phyloP scores from a whole-genome alignment of 2,329 filamentous ascomycete species.

The Hymenoscyphus linearis region DNA sequence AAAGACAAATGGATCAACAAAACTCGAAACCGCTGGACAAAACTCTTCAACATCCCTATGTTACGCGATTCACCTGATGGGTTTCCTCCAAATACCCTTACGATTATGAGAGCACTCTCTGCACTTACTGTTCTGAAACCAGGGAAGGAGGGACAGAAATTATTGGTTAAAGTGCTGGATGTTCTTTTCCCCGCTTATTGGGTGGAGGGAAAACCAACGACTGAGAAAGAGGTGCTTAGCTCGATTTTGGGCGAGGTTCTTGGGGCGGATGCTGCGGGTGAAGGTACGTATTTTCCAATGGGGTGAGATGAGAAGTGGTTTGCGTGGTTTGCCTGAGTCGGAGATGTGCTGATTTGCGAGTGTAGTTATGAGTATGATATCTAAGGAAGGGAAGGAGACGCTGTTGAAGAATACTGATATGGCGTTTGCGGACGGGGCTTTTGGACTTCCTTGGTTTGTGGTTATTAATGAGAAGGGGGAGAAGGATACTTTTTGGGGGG shows the following conservation, averaged over 20 bases:
- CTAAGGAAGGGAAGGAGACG: conserved; percentile 25
- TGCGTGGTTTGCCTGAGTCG: not conserved
- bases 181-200: conserved; percentile 23
- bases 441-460: conserved; percentile 56
- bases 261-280: conserved; percentile 38
- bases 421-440: conserved; percentile 49
- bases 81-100: conserved; percentile 49
- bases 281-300: conserved; percentile 30
- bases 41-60: conserved; percentile 50
- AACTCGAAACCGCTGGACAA: conserved; percentile 50
- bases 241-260: conserved; percentile 40
- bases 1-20: conserved; percentile 51
- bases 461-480: conserved; percentile 49
- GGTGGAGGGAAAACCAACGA: conserved; percentile 19
- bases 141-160: conserved; percentile 14
- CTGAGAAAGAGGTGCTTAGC: conserved; percentile 20
- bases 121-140: conserved; percentile 34
- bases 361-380: conserved; percentile 18
- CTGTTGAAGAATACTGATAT: conserved; percentile 45
- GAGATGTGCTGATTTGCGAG: not conserved
- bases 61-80: conserved; percentile 37
- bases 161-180: conserved; percentile 21
- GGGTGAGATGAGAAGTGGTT: not conserved
- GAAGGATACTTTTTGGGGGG: conserved; percentile 53
- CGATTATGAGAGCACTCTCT: conserved; percentile 46